Percentiles rank a stretch among this genome's conserved stretches.
These are phyloP conservation scores for Penicillium pulvis DNA, from an alignment of 495 filamentous ascomycete species.

Conservation along the genomic window DNA sequence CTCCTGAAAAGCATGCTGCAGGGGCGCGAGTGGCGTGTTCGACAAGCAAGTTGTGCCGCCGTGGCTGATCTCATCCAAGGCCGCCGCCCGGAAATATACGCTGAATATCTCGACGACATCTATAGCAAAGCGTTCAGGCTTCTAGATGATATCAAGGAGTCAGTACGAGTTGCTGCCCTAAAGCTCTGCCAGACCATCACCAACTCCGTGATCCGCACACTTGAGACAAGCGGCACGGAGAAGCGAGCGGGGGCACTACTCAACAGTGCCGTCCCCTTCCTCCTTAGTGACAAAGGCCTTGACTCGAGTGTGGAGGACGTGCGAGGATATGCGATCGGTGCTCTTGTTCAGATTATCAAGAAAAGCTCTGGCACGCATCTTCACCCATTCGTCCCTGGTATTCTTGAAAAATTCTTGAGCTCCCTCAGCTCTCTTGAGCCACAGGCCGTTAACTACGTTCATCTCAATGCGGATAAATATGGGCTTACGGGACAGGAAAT, in stretches of 20 bases:
- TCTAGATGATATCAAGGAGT: constrained; percentile 91
- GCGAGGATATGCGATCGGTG: constrained; percentile 68
- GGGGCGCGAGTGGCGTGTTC: constrained; percentile 87
- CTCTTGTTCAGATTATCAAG: constrained; percentile 86
- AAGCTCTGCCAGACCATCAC: constrained; percentile 81
- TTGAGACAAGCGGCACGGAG: constrained; percentile 78
- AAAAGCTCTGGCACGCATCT: constrained; percentile 70
- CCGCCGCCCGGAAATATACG: constrained; percentile 72
- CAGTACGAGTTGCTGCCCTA: constrained; percentile 77
- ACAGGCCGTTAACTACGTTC: constrained; percentile 85
- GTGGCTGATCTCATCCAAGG: constrained; percentile 84
- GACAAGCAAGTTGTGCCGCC: constrained; percentile 89
- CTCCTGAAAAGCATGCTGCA: constrained; percentile 76
- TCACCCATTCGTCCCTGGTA: constrained; percentile 74
- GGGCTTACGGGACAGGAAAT: constrained; percentile 79
- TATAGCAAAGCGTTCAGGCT: constrained; percentile 79
- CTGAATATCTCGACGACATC: constrained; percentile 80
- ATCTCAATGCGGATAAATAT: constrained; percentile 86
- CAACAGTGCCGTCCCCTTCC: constrained; percentile 80
- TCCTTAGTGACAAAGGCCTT: constrained; percentile 84
- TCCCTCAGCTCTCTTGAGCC: constrained; percentile 85
- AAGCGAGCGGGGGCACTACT: constrained; percentile 76
- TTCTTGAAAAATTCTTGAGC: constrained; percentile 78
- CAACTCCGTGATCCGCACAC: constrained; percentile 75
- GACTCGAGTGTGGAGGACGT: constrained; percentile 87